phyloP scores from a whole-genome alignment of 495 filamentous ascomycete genomes.

The Lasiosphaeriaceae sp. region DNA sequence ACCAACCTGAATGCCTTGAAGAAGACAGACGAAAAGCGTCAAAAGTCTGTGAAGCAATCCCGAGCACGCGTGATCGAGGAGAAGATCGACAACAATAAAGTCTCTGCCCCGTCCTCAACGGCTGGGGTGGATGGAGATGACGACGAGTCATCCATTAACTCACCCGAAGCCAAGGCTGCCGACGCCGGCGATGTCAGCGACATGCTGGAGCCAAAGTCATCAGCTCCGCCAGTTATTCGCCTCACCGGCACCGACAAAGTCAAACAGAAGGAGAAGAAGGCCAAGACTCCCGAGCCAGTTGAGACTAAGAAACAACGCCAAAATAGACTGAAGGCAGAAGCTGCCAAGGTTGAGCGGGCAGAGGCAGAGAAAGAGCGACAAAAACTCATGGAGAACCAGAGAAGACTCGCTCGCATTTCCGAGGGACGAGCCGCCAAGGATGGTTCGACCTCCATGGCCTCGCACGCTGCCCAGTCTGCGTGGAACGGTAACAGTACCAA shows the following conservation, averaged over 20 bases:
- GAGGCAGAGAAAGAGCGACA: constrained; percentile 71
- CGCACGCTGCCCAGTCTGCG: constrained; percentile 49
- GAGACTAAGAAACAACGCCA: constrained; percentile 92
- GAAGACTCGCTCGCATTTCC: constrained; percentile 71
- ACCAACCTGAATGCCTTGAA: constrained; percentile 51
- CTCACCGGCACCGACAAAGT: constrained; percentile 62
- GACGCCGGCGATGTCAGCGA: constrained; percentile 65
- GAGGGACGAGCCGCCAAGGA: constrained; percentile 77
- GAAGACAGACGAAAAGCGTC: constrained; percentile 57
- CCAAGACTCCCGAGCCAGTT: constrained; percentile 45
- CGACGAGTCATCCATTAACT: constrained; percentile 63
- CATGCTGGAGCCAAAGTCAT: constrained; percentile 73
- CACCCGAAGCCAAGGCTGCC: constrained; percentile 54
- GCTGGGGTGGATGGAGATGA: constrained; percentile 79
- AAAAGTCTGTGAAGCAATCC: constrained; percentile 55
- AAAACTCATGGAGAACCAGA: constrained; percentile 70
- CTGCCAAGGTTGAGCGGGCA: constrained; percentile 64
- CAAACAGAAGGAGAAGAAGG: constrained; percentile 61
- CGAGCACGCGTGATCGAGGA: constrained; percentile 42
- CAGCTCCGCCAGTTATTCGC: constrained; percentile 71
- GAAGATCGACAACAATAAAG: constrained; percentile 31
- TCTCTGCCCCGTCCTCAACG: constrained; percentile 63
- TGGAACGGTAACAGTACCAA: constrained; percentile 46
- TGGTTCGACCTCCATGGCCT: constrained; percentile 53
- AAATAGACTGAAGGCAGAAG: constrained; percentile 77